Percentiles rank a stretch among this genome's conserved stretches.
Evolutionary conservation across 176 grass and related monocot genomes (phyloP).

Genomic region (Thinopyrum elongatum): DNA sequence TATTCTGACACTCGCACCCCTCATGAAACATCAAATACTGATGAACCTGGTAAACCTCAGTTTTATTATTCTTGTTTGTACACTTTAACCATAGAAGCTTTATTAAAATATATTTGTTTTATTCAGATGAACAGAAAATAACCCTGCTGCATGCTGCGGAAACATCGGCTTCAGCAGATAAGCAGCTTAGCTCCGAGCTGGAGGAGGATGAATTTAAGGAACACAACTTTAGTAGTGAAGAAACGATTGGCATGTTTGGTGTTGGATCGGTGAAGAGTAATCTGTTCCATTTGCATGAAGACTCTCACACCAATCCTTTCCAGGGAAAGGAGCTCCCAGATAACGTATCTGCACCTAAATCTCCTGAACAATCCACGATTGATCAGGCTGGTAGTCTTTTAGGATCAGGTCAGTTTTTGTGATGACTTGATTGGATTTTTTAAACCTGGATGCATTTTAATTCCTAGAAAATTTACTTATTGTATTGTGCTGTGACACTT

Average conservation of each 20-base stretch:
- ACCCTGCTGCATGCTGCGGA: background rate
- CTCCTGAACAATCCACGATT: slow-evolving; percentile 1
- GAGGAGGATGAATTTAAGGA: background rate
- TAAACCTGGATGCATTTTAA: background rate
- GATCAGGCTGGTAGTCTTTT: background rate
- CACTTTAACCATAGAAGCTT: background rate
- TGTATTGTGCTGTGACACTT: background rate
- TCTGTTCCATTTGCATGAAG: background rate
- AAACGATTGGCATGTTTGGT: background rate
- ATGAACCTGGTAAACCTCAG: slow-evolving; percentile 11
- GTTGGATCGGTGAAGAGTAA: background rate
- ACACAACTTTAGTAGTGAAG: background rate
- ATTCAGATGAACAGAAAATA: background rate
- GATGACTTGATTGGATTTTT: background rate
- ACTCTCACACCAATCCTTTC: background rate
- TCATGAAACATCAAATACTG: background rate
- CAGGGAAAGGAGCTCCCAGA: background rate
- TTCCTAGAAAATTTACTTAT: background rate
- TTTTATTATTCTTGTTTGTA: slow-evolving; percentile 16
- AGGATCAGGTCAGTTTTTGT: background rate
- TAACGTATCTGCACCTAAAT: background rate
- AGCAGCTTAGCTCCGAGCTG: background rate
- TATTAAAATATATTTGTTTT: background rate
- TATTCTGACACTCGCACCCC: background rate
- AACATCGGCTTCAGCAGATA: background rate